Percentiles rank a stretch among this genome's conserved stretches.
phyloP scores from a whole-genome alignment of 2,329 filamentous ascomycete genomes.

The Zymoseptoria pseudotritici region DNA sequence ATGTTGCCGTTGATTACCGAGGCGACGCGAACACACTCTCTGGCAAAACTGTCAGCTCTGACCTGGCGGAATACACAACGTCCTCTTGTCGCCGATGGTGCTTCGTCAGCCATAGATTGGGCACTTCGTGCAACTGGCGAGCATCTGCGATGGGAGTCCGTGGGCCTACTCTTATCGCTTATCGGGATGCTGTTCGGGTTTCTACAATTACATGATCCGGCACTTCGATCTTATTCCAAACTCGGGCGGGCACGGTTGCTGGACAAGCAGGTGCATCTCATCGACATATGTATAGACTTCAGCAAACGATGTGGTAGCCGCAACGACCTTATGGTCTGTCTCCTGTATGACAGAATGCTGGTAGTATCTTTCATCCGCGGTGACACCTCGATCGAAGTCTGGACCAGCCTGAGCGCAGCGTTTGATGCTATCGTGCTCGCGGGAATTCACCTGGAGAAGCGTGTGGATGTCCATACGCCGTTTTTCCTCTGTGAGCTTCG shows the following conservation, averaged over 20 bases:
- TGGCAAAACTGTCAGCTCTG: slow-evolving; percentile 28
- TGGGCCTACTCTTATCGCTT: slow-evolving; percentile 31
- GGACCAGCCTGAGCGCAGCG: slow-evolving; percentile 18
- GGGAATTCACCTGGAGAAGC: slow-evolving; percentile 18
- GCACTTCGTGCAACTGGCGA: slow-evolving; percentile 29
- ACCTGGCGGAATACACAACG: slow-evolving; percentile 34
- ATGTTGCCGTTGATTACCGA: slow-evolving; percentile 9
- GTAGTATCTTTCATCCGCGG: slow-evolving; percentile 15
- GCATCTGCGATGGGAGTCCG: slow-evolving; percentile 34
- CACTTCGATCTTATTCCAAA: slow-evolving; percentile 4
- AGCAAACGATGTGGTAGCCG: slow-evolving; percentile 16
- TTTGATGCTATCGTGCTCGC: slow-evolving; percentile 18
- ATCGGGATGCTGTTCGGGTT: slow-evolving; percentile 24
- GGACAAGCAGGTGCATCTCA: slow-evolving; percentile 4
- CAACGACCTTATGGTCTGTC: slow-evolving; percentile 15
- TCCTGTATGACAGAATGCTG: slow-evolving; percentile 17
- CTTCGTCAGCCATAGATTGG: slow-evolving; percentile 30
- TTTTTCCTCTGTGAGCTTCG: slow-evolving; percentile 19
- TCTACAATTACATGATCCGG: slow-evolving; percentile 15
- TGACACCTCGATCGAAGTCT: slow-evolving; percentile 17
- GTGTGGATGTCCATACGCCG: slow-evolving; percentile 13
- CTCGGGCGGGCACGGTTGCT: background rate
- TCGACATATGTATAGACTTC: slow-evolving; percentile 17
- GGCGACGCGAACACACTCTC: slow-evolving; percentile 11
- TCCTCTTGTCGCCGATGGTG: slow-evolving; percentile 24